Conservation (phyloP, 148 eudicot genomes). For the Rhododendron simsii region DNA sequence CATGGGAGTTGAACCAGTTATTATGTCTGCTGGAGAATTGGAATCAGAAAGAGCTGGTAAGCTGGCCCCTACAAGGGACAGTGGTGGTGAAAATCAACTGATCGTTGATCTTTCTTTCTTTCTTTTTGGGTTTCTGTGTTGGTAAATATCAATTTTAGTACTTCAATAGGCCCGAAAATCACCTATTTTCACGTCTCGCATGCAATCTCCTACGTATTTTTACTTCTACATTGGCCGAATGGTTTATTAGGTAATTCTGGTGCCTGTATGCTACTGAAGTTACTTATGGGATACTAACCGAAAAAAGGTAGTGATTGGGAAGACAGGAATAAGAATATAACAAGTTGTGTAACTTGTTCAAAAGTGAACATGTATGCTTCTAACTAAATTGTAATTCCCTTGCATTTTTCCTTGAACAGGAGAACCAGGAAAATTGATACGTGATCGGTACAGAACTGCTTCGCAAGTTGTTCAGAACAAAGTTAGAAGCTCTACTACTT, state of each 20-base stretch:
- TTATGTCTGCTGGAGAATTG: slow-evolving; percentile 97
- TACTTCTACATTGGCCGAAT: not conserved
- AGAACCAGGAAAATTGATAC: slow-evolving; percentile 92
- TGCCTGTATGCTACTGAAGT: not conserved
- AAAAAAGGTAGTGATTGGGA: not conserved
- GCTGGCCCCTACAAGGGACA: not conserved
- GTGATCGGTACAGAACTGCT: slow-evolving; percentile 96
- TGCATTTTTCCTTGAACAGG: slow-evolving; percentile 36
- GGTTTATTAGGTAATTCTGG: not conserved
- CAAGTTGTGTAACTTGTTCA: not conserved
- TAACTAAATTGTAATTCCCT: not conserved
- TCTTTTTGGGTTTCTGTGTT: not conserved
- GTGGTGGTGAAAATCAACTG: not conserved
- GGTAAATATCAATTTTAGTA: not conserved
- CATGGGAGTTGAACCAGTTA: slow-evolving; percentile 88
- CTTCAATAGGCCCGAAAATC: not conserved
- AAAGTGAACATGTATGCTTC: not conserved
- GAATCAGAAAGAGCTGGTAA: slow-evolving; percentile 97
- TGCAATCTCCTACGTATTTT: not conserved
- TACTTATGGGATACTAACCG: not conserved
- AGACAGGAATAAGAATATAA: not conserved
- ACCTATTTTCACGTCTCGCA: not conserved
- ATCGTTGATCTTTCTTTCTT: not conserved
- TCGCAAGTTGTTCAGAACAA: slow-evolving; percentile 97
- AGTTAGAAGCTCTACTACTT: slow-evolving; percentile 77